These are phyloP conservation scores for Murraya paniculata DNA, from an alignment of 345 rosid genomes.

Conservation along the genomic window DNA sequence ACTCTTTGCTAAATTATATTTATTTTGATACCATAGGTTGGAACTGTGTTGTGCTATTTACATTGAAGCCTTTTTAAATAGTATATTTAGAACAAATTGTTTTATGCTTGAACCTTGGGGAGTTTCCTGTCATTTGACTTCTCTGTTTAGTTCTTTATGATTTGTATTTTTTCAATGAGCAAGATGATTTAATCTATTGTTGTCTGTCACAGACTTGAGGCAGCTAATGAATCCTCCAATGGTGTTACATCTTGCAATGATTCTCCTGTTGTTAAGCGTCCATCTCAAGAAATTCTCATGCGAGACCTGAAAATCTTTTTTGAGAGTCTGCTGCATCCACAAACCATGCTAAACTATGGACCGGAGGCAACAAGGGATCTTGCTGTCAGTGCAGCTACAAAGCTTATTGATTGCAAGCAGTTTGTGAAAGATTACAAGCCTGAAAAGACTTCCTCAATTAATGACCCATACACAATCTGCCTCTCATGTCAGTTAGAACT, in stretches of 20 bases:
- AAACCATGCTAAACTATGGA: conserved; percentile 29
- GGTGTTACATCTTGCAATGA: not conserved
- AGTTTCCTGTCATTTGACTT: not conserved
- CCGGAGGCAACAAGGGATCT: conserved; percentile 26
- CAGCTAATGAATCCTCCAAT: conserved; percentile 26
- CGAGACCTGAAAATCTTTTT: conserved; percentile 49
- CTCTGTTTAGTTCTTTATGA: not conserved
- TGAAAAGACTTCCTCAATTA: conserved; percentile 15
- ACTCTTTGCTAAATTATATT: not conserved
- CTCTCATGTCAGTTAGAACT: conserved; percentile 48
- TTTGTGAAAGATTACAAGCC: conserved; percentile 52
- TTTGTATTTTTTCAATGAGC: not conserved
- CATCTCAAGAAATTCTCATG: conserved; percentile 44
- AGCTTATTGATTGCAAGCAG: conserved; percentile 76
- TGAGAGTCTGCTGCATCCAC: conserved; percentile 42
- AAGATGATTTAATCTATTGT: not conserved
- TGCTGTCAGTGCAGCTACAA: conserved; percentile 39
- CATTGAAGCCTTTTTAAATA: not conserved
- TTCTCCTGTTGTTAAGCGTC: conserved; percentile 26
- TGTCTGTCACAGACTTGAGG: conserved; percentile 51
- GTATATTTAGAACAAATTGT: not conserved
- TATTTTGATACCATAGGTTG: not conserved
- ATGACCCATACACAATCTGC: conserved; percentile 20
- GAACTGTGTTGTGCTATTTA: not conserved
- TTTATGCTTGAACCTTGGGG: not conserved